phyloP scores from a whole-genome alignment of 495 filamentous ascomycete species.

The Xylaria nigripes region DNA sequence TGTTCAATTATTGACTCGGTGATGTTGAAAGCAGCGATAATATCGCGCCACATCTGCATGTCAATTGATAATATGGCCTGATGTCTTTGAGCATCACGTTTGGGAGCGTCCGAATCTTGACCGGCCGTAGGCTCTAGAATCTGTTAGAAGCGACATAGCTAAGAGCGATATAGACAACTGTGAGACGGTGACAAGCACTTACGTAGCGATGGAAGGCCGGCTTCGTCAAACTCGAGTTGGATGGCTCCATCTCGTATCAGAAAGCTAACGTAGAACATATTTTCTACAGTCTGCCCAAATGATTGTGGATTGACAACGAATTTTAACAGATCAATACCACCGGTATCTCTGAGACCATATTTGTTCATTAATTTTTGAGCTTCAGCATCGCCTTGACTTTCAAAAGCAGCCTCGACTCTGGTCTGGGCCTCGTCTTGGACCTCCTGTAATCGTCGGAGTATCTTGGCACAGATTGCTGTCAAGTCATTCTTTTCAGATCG shows the following conservation, averaged over 20 bases:
- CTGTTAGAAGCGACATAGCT: neutral
- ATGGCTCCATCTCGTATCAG: slow-evolving; percentile 78
- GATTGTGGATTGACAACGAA: slow-evolving; percentile 83
- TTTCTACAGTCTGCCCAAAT: slow-evolving; percentile 94
- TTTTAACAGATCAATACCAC: slow-evolving; percentile 64
- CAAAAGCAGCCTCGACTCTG: slow-evolving; percentile 31
- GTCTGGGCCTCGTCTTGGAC: slow-evolving; percentile 36
- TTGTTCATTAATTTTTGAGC: slow-evolving; percentile 39
- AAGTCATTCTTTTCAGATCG: slow-evolving; percentile 66
- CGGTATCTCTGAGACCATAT: slow-evolving; percentile 50
- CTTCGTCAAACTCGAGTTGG: slow-evolving; percentile 54
- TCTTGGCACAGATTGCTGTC: slow-evolving; percentile 57
- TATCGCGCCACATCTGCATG: slow-evolving; percentile 68
- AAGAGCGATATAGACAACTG: neutral
- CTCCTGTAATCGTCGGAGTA: slow-evolving; percentile 42
- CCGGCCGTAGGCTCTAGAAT: slow-evolving; percentile 8
- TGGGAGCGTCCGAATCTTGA: slow-evolving; percentile 21
- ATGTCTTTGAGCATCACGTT: slow-evolving; percentile 51
- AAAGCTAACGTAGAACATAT: slow-evolving; percentile 95
- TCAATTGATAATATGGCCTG: slow-evolving; percentile 83
- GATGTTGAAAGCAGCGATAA: slow-evolving; percentile 68
- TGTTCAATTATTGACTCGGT: slow-evolving; percentile 74
- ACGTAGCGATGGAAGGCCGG: slow-evolving; percentile 66
- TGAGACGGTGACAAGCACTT: slow-evolving; percentile 26
- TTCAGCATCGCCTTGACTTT: slow-evolving; percentile 24